Conservation (phyloP, 495 filamentous ascomycete genomes). For the Daldinia loculata region DNA sequence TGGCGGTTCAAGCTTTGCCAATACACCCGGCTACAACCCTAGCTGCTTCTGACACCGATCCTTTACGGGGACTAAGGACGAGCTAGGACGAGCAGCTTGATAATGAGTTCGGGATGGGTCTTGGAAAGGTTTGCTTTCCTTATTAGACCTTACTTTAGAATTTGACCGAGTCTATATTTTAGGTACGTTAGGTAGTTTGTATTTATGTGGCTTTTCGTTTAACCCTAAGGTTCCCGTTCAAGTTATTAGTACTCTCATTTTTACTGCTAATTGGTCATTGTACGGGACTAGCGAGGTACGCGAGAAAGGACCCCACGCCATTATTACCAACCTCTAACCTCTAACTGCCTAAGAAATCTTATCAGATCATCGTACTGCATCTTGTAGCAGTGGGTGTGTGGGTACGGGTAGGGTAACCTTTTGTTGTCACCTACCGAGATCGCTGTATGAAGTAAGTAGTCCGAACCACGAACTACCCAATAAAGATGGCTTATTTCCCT, state of each 20-base stretch:
- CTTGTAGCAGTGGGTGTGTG: slow-evolving; percentile 3
- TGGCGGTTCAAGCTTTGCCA: slow-evolving; percentile 42
- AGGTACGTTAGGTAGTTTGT: neutral
- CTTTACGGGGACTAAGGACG: slow-evolving; percentile 13
- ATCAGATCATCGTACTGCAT: slow-evolving; percentile 33
- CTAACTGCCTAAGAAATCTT: slow-evolving; percentile 20
- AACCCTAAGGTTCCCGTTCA: slow-evolving; percentile 25
- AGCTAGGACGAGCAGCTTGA: neutral
- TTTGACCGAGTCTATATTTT: slow-evolving; percentile 12
- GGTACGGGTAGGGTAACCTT: neutral
- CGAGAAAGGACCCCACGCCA: neutral
- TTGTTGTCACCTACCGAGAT: slow-evolving; percentile 16
- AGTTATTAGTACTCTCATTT: slow-evolving; percentile 21
- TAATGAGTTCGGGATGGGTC: slow-evolving; percentile 2
- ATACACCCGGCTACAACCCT: slow-evolving; percentile 19
- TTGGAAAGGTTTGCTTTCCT: slow-evolving; percentile 15
- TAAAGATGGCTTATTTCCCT: neutral
- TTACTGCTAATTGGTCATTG: slow-evolving; percentile 20
- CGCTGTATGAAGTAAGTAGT: slow-evolving; percentile 7
- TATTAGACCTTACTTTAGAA: neutral
- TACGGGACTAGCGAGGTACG: slow-evolving; percentile 11
- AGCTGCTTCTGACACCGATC: slow-evolving; percentile 34
- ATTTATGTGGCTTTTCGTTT: slow-evolving; percentile 15
- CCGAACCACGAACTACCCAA: slow-evolving; percentile 4
- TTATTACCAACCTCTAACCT: neutral